These are phyloP conservation scores for Mucor lusitanicus DNA, from an alignment of 371 early-diverging fungal species.

Conservation along the genomic window DNA sequence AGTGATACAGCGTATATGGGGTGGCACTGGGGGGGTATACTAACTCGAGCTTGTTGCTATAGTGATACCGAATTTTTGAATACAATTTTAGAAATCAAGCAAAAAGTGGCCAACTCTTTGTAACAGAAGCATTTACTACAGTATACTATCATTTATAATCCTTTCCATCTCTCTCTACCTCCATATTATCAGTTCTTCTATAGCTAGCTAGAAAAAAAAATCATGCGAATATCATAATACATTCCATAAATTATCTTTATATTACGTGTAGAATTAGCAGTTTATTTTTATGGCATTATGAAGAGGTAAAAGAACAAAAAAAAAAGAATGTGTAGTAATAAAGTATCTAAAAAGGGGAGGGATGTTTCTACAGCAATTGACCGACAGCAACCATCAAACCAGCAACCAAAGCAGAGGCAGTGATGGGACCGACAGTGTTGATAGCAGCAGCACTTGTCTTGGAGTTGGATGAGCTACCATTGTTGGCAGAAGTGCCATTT, in stretches of 20 bases:
- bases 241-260: no score
- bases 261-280: neutral
- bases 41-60: neutral
- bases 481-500: neutral
- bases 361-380: conserved; percentile 4
- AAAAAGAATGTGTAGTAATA: neutral
- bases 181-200: neutral
- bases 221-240: no score
- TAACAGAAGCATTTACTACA: conserved; percentile 7
- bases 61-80: conserved; percentile 50
- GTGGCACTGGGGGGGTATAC: neutral
- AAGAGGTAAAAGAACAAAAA: neutral
- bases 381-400: conserved; percentile 3
- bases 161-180: neutral
- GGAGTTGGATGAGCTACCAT: neutral
- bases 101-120: conserved; percentile 45
- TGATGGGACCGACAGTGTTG: neutral
- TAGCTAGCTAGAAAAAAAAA: no score
- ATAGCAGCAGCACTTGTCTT: neutral
- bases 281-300: neutral
- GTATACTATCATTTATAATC: neutral
- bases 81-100: conserved; percentile 50
- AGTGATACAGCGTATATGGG: conserved; percentile 3
- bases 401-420: conserved; percentile 2
- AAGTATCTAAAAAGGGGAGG: neutral